Conservation (phyloP, 75 land plant genomes). For the Ceratopteris richardii region DNA sequence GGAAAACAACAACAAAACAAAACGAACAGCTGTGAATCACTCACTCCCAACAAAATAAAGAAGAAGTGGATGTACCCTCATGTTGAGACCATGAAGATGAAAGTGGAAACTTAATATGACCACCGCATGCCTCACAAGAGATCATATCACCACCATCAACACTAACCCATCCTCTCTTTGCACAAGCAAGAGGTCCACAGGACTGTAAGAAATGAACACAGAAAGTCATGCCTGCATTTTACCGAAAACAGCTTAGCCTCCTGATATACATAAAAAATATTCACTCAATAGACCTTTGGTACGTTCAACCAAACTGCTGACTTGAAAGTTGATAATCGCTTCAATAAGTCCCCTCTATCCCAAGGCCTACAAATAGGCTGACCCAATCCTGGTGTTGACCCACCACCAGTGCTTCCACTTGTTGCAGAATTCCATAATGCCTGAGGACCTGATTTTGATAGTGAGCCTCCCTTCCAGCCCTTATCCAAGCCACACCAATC, state of each 20-base stretch:
- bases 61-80: conserved; percentile 39
- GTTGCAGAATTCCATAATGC: conserved; percentile 21
- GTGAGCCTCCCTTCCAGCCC: conserved; percentile 48
- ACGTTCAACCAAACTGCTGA: conserved; percentile 78
- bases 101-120: conserved; percentile 35
- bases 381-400: conserved; percentile 36
- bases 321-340: conserved; percentile 80
- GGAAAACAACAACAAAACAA: too few relatives aligned
- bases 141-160: conserved; percentile 54
- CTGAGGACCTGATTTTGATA: conserved; percentile 38
- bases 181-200: conserved; percentile 83
- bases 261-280: not conserved
- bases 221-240: not conserved
- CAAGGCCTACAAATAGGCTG: conserved; percentile 80
- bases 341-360: conserved; percentile 87
- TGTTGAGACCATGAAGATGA: conserved; percentile 43
- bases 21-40: too few relatives aligned
- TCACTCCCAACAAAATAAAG: too few relatives aligned
- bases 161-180: conserved; percentile 84
- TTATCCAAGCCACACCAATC: conserved; percentile 44
- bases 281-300: conserved; percentile 49
- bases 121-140: conserved; percentile 81
- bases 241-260: not conserved
- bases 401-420: conserved; percentile 49
- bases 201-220: conserved; percentile 31